A percentile compares a stretch with the other conserved stretches of the same genome.
Conservation (phyloP, 805 yeast genomes). For the Hanseniaspora guilliermondii region DNA sequence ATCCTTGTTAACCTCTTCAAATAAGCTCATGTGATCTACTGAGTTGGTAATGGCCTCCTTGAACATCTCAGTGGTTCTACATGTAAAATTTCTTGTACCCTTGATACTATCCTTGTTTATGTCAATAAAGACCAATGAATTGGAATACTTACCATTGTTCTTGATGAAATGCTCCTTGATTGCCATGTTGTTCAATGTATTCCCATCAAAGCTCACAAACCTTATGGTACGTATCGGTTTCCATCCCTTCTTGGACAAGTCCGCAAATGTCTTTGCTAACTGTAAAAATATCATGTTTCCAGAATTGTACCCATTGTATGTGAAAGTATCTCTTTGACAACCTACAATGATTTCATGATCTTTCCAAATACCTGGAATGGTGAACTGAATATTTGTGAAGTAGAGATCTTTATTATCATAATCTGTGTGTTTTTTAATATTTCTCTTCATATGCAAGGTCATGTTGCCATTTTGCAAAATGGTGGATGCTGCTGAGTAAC, state of each 20-base stretch:
- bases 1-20: background rate
- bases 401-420: slow-evolving; percentile 31
- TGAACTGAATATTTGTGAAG: slow-evolving; percentile 36
- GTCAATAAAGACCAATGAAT: slow-evolving; percentile 40
- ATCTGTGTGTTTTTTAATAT: slow-evolving; percentile 23
- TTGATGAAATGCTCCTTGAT: slow-evolving; percentile 64
- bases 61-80: slow-evolving; percentile 48
- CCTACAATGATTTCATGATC: slow-evolving; percentile 46
- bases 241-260: slow-evolving; percentile 44
- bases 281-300: slow-evolving; percentile 42
- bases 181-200: slow-evolving; percentile 60
- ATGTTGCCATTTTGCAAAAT: background rate
- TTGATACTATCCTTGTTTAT: slow-evolving; percentile 31
- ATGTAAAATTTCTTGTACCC: slow-evolving; percentile 35
- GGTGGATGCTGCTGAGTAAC: background rate
- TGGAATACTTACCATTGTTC: slow-evolving; percentile 35
- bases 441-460: background rate
- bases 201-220: slow-evolving; percentile 74
- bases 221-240: slow-evolving; percentile 58
- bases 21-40: slow-evolving; percentile 33
- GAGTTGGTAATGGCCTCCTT: slow-evolving; percentile 34
- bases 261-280: slow-evolving; percentile 39
- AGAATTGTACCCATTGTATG: slow-evolving; percentile 38
- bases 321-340: slow-evolving; percentile 42
- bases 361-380: slow-evolving; percentile 43